Base-by-base conservation (phyloP, 140 eudicot species). In the Bidens hawaiensis region DNA sequence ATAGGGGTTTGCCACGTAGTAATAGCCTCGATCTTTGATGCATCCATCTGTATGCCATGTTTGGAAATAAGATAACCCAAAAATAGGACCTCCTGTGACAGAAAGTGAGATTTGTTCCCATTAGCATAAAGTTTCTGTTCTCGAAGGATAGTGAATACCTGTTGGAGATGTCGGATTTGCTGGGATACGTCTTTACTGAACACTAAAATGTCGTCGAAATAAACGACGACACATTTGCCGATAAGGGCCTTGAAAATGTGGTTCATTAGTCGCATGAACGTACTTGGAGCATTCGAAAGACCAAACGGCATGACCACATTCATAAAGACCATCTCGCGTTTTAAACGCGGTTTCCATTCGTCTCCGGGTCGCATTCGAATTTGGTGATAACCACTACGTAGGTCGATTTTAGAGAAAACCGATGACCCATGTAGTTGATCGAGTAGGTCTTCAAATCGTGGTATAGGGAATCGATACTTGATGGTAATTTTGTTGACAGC, bases 291-390 rank as follows among this genome's bases (percentile, higher is more conserved):
- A 12, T 60, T 36, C 27, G 38, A 68, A 54, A 2, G 57, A 46
- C n/a, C n/a, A n/a, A n/a, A n/a, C n/a, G n/a, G n/a, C 66, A 67
- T 56, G 16, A 69, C n/a, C 48, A 42, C 67, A 56, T 40, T 58
- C 67, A 8, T 41, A 69, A 10, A 69, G 30, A 1, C 74, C 67
- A 2, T 69, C 74, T n/a, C 53, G 26, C 0, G 59, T 69, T 17
- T 69, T 69, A 12, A 69, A 54, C 2, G 51, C 34, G 0, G 51
- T 57, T 11, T 57, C 57, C 74, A 68, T 30, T 68, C 65, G 13
- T 68, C 74, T 16, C 74, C 56, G 31, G 56, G 65, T 1, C 74
- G 45, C 17, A 54, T 54, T 2, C 74, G 26, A 7, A 68, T 41
- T 8, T 68, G 43, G 43, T 36, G 43, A 36, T 36, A 36, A 2